Evolutionary conservation across 139 green algal species (phyloP), one percentile per base, ranked within the genome.

Genomic region (Picochlorum sp.): DNA sequence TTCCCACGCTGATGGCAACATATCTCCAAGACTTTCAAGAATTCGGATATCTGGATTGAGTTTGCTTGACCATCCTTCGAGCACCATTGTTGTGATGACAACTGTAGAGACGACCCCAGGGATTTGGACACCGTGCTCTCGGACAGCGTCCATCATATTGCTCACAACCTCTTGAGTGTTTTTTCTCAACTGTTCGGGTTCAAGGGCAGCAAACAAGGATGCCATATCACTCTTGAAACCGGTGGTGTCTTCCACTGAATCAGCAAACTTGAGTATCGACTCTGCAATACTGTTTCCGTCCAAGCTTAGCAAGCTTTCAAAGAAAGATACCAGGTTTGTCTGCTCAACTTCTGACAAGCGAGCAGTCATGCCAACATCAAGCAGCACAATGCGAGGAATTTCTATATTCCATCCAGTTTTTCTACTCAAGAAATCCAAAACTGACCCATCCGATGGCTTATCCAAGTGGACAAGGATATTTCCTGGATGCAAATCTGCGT

Each of bases 401-500:
- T 24, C 15, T 14, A 52, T 20, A 14, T 66, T 20, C 32, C 34
- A 66, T 10, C 37, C 37, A 13, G 38, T 38, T 13, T 38, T 45
- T 15, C n/a, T 57, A 21, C 37, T 41, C 18, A 66, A 26, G 11
- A 21, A 23, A 15, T 52, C 23, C 8, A 57, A 15, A 18, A 66
- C 3, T 24, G 37, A 56, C 15, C 47, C 61, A 44, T 18, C 11
- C 9, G 20, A 38, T 45, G 45, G 26, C 10, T 9, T n/a, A 45
- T 49, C 44, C 18, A 49, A 14, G 10, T 21, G 23, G 30, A 94
- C 86, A 56, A 96, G 72, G 67, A 96, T 96, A 81, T 97, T 97
- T 51, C 90, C 90, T 14, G 91, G 90, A 70, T 94, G 87, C 76
- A 97, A 67, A 78, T 97, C 91, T 2, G 89, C 90, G 75, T 97